phyloP scores from a whole-genome alignment of 1,139 yeast species.

The Lodderomyces metapsilosis region DNA sequence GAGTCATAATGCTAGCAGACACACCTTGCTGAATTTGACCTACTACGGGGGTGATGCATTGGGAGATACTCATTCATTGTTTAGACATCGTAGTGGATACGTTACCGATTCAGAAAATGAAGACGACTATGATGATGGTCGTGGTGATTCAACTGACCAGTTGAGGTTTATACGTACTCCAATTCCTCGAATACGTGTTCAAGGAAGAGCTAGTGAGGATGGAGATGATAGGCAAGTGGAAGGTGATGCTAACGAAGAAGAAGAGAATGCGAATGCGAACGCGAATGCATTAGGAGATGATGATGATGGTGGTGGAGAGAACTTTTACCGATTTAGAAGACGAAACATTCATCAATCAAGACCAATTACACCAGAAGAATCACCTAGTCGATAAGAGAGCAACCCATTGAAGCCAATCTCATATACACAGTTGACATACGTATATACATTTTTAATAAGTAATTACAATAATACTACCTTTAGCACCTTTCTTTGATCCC shows the following conservation, averaged over 20 bases:
- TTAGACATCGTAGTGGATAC: slow-evolving; percentile 19
- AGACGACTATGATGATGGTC: slow-evolving; percentile 5
- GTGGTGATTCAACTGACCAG: slow-evolving; percentile 1
- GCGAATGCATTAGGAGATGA: slow-evolving; percentile 4
- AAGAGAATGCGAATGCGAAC: slow-evolving; percentile 1
- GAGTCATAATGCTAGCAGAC: slow-evolving; percentile 7
- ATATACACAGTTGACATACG: no score
- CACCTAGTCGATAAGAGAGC: not conserved
- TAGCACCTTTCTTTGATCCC: no score
- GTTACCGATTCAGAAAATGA: slow-evolving; percentile 19
- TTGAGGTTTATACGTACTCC: not conserved
- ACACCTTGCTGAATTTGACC: slow-evolving; percentile 11
- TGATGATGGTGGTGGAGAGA: slow-evolving; percentile 6
- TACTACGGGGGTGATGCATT: slow-evolving; percentile 7
- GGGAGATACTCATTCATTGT: slow-evolving; percentile 10
- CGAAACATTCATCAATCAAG: slow-evolving; percentile 1
- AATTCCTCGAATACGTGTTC: slow-evolving; percentile 4
- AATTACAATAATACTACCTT: no score
- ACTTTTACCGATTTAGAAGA: slow-evolving; percentile 12
- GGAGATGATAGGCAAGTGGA: not conserved
- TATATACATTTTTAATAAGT: not conserved
- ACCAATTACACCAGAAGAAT: not conserved
- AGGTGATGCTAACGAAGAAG: slow-evolving; percentile 2
- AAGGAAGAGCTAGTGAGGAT: slow-evolving; percentile 5
- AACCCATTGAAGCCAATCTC: no score